These are phyloP conservation scores for Gossypium gossypioides DNA, from an alignment of 441 rosid species.

Conservation along the genomic window DNA sequence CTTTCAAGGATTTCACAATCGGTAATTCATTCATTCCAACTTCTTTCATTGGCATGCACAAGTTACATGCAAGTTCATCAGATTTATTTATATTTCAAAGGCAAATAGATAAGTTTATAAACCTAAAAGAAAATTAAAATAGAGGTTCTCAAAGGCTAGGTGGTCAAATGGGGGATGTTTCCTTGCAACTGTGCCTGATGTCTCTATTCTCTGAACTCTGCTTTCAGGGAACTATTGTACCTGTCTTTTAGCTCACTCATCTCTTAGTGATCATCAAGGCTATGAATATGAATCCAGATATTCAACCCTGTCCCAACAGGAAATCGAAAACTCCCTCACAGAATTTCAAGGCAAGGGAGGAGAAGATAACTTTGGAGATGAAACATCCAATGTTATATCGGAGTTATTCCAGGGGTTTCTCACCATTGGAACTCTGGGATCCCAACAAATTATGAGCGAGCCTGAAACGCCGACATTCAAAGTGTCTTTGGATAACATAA, in stretches of 20 bases:
- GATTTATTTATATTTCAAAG: not conserved
- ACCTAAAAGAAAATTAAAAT: not conserved
- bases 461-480: conserved; percentile 69
- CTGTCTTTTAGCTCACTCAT: conserved; percentile 43
- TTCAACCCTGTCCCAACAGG: conserved; percentile 27
- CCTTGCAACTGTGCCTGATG: conserved; percentile 5
- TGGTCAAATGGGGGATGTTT: not conserved
- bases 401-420: conserved; percentile 75
- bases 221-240: conserved; percentile 54
- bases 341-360: conserved; percentile 24
- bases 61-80: conserved; percentile 8
- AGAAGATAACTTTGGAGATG: conserved; percentile 26
- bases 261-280: conserved; percentile 37
- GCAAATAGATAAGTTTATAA: not conserved
- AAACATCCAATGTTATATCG: conserved; percentile 27
- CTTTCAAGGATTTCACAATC: conserved; percentile 46
- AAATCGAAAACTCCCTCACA: conserved; percentile 32
- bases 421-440: conserved; percentile 82
- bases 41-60: conserved; percentile 19
- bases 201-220: conserved; percentile 15
- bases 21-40: conserved; percentile 40
- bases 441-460: conserved; percentile 36
- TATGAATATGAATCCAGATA: conserved; percentile 26
- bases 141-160: conserved; percentile 1
- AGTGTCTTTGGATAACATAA: conserved; percentile 32